phyloP scores from a whole-genome alignment of 345 rosid genomes.

The Brassica incana region DNA sequence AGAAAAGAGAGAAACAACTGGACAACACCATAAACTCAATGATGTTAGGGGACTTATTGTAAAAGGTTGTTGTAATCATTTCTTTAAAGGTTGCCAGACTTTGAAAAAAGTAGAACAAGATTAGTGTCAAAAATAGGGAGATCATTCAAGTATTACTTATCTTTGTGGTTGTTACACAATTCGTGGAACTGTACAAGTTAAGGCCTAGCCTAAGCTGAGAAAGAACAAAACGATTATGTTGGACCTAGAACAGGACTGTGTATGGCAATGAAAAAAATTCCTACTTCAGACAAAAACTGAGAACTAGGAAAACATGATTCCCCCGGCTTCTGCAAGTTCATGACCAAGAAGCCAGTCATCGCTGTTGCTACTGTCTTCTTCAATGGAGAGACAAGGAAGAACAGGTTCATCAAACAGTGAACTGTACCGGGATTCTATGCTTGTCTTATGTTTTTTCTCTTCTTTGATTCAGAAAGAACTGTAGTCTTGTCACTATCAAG shows the following conservation, averaged over 20 bases:
- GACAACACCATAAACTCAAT: not conserved
- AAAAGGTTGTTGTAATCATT: not conserved
- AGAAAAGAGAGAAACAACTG: not conserved
- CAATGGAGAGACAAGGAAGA: constrained; percentile 33
- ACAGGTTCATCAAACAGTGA: constrained; percentile 48
- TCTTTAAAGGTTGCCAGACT: not conserved
- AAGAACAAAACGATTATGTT: constrained; percentile 18
- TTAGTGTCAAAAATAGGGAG: not conserved
- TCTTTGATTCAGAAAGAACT: not conserved
- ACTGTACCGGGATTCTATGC: constrained; percentile 34
- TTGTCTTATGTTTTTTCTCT: constrained; percentile 13
- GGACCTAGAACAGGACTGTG: constrained; percentile 49
- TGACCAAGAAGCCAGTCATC: constrained; percentile 62
- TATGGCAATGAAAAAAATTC: constrained; percentile 61
- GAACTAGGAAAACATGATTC: constrained; percentile 40
- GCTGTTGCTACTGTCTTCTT: constrained; percentile 27
- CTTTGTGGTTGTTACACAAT: constrained; percentile 22
- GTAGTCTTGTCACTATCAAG: not conserved
- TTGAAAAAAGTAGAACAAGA: not conserved
- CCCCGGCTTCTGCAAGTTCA: not conserved
- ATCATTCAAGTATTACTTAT: constrained; percentile 5
- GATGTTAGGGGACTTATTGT: not conserved
- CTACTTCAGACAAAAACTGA: constrained; percentile 43
- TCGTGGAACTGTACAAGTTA: constrained; percentile 28
- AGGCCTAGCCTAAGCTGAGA: constrained; percentile 17